Conservation (phyloP, 129 eudicot species). For the Sambucus nigra region DNA sequence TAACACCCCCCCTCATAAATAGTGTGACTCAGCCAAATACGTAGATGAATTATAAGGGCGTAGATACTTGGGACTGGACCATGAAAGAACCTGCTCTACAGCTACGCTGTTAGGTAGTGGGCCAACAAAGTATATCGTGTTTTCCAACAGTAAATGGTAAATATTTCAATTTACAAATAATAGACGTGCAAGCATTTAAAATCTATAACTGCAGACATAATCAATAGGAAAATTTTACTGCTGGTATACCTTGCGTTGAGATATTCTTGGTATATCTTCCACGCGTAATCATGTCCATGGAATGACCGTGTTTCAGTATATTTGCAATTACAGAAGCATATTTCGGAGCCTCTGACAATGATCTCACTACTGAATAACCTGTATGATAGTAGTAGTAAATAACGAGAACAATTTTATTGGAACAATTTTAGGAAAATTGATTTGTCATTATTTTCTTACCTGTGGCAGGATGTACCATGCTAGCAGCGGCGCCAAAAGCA, state of each 20-base stretch:
- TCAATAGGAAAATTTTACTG: neutral
- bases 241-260: conserved; percentile 73
- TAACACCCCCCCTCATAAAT: too few relatives aligned
- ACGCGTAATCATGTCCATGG: conserved; percentile 30
- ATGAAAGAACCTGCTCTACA: too few relatives aligned
- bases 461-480: conserved; percentile 99
- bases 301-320: conserved; percentile 40
- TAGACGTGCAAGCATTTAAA: too few relatives aligned
- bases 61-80: too few relatives aligned
- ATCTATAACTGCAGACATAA: too few relatives aligned
- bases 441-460: conserved; percentile 30
- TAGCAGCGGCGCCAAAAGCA: conserved; percentile 99
- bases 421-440: neutral
- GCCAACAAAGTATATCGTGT: too few relatives aligned
- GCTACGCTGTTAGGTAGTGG: too few relatives aligned
- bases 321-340: conserved; percentile 81
- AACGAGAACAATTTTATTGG: neutral
- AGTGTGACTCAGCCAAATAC: too few relatives aligned
- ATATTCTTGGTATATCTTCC: conserved; percentile 38
- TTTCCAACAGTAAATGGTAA: too few relatives aligned
- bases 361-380: conserved; percentile 98
- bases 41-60: too few relatives aligned
- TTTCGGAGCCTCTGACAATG: conserved; percentile 93
- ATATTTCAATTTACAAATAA: too few relatives aligned
- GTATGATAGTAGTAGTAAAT: conserved; percentile 16